Evolutionary conservation across 2,329 filamentous ascomycete species (phyloP), one percentile per base, ranked within the genome.

Genomic region (Ophiognomonia clavigignenti-juglandacearum): DNA sequence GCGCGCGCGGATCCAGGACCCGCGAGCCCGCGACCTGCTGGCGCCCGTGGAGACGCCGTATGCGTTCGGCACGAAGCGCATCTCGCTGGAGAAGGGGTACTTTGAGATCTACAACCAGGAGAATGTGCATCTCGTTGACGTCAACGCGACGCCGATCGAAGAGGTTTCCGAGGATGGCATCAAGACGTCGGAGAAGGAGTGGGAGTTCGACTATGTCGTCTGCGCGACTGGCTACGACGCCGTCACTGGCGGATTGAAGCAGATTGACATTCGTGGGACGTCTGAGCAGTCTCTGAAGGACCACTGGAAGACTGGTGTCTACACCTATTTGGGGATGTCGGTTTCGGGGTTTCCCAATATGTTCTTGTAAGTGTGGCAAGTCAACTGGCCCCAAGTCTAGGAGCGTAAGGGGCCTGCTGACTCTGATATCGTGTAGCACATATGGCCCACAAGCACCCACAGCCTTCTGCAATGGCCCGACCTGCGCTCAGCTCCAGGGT

Each of bases 341-440:
- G 58, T 64, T 10, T 51, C 61, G 2, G 64, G 64, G 0, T 75
- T 67, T 52, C 72, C 71, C 1, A 75, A 75, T 52, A 64, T 75
- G 60, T 72, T 74, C 55, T 66, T 68, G 31, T 34, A n/a, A 34
- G 31, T 34, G 11, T 16, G 18, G 8, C 55, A 5, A 13, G 4
- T n/a, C n/a, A 4, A 10, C 13, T n/a, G n/a, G 10, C 13, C 4
- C n/a, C 29, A 31, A 13, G 29, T n/a, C 26, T 29, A 7, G 26
- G n/a, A n/a, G n/a, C 26, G 7, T 31, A 13, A 5, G 11, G 10
- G 10, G 13, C n/a, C 29, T 5, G 13, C n/a, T 5, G 29, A 13
- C 10, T 31, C 29, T 5, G 10, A 13, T 6, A 13, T 11, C 10
- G n/a, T 31, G 10, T 31, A 37, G 35, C 57, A 45, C 60, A 7